Evolutionary conservation across 108 stramenopile species (phyloP).

Genomic region (Skeletonema grethae): DNA sequence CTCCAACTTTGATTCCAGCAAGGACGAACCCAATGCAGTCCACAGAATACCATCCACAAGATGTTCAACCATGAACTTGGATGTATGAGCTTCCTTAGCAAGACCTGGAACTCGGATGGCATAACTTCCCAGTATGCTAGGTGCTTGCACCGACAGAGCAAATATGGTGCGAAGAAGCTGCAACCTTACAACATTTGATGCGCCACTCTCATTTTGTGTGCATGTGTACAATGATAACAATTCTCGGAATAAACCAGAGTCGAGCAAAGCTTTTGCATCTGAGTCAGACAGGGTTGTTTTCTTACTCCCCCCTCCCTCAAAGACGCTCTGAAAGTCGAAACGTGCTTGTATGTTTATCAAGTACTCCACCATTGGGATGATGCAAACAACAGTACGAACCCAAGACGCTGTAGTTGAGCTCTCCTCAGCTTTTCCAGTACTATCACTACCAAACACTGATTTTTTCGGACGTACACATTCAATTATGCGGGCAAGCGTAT

Average conservation of each 20-base stretch:
- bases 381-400: constrained; percentile 33
- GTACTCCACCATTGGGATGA: constrained; percentile 49
- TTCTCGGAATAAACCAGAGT: constrained; percentile 50
- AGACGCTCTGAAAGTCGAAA: constrained; percentile 43
- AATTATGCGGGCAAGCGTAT: constrained; percentile 34
- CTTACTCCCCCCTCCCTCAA: constrained; percentile 37
- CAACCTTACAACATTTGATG: constrained; percentile 19
- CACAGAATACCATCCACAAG: constrained; percentile 48
- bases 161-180: constrained; percentile 48
- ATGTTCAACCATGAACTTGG: constrained; percentile 29
- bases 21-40: constrained; percentile 30
- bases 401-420: constrained; percentile 20
- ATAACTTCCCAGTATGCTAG: constrained; percentile 34
- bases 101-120: constrained; percentile 44
- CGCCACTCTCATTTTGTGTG: constrained; percentile 6
- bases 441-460: constrained; percentile 2
- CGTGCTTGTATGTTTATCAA: constrained; percentile 42
- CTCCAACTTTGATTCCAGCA: constrained; percentile 32
- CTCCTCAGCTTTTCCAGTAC: neutral
- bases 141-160: constrained; percentile 24
- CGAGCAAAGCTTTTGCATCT: constrained; percentile 39
- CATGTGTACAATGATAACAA: constrained; percentile 30
- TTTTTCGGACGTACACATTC: constrained; percentile 28
- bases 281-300: constrained; percentile 25
- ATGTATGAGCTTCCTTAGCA: constrained; percentile 38